phyloP scores from a whole-genome alignment of 2,329 filamentous ascomycete species.

The Plenodomus biglobosus region DNA sequence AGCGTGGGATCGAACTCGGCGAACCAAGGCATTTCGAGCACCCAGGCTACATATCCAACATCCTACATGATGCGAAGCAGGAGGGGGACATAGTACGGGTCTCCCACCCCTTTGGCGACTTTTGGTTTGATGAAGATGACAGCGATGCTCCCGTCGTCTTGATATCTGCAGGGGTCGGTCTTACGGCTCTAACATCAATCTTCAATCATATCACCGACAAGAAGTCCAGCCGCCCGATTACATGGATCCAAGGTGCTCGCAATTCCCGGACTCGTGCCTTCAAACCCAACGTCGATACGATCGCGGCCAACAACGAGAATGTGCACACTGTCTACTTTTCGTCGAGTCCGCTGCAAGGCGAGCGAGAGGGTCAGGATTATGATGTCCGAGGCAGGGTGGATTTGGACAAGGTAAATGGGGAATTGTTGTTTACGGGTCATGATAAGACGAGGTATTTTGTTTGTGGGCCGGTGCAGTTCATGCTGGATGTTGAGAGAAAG shows the following conservation, averaged over 20 bases:
- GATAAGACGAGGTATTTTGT: conserved; percentile 65
- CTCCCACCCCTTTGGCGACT: conserved; percentile 65
- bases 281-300: conserved; percentile 50
- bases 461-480: conserved; percentile 71
- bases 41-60: conserved; percentile 69
- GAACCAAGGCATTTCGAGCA: conserved; percentile 53
- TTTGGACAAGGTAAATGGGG: conserved; percentile 57
- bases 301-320: conserved; percentile 50
- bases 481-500: conserved; percentile 60
- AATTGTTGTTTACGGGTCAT: conserved; percentile 60
- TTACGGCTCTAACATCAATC: conserved; percentile 68
- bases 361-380: conserved; percentile 58
- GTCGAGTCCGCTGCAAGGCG: conserved; percentile 50
- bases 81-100: conserved; percentile 65
- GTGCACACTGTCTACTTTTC: conserved; percentile 62
- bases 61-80: conserved; percentile 63
- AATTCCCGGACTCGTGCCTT: conserved; percentile 59
- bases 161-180: conserved; percentile 68
- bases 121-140: conserved; percentile 59
- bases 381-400: conserved; percentile 61
- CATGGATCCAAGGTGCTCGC: conserved; percentile 65
- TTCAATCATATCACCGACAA: conserved; percentile 55
- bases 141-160: conserved; percentile 60
- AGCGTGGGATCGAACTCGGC: conserved; percentile 55
- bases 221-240: conserved; percentile 52